Base-by-base conservation (phyloP, 1,139 yeast genomes). In the Geotrichum klebahnii region DNA sequence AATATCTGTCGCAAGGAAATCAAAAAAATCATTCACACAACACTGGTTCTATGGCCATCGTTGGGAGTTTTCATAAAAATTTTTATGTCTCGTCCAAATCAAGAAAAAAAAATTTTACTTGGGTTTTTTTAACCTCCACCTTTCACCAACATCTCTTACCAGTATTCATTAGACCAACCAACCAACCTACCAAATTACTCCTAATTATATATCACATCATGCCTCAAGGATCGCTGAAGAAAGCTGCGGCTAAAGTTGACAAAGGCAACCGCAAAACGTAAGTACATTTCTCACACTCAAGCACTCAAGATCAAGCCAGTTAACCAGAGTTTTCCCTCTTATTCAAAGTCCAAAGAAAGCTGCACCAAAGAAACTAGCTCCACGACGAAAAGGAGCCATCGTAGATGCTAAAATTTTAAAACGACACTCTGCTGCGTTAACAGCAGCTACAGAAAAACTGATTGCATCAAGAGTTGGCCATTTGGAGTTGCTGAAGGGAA, bases 381-480 rank as follows among this genome's bases (percentile, higher is more conserved):
- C 94, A 16, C 84, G 81, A 67, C 84, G 81, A 63, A 69, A 75
- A 49, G 69, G 71, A 14, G 78, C 79, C 2, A 55, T 57, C 26
- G 58, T 58, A 46, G 64, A 63, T 35, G 69, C 69, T 8, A 69
- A 72, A 52, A 71, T 85, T 56, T 73, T 82, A 51, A 84, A 84
- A 62, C 67, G 79, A 55, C 90, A 81, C 61, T 77, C 79, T 51
- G 80, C 83, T 3, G 83, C 87, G 22, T 75, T 86, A 58, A 78
- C 84, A 51, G 69, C 76, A 2, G 76, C 81, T 17, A 90, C 97
- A 1, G 98, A 92, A 68, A 87, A 80, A 69, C 75, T 88, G 56
- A 80, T 90, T 59, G 83, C 97, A 2, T 76, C 94, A 50, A 79
- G 92, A 67, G 97, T 90, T 3, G 98, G 98, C n/a, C 97, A 92